A percentile compares a stretch with the other conserved stretches of the same genome.
phyloP scores from a whole-genome alignment of 352 stramenopile species.

The Pythium vanterpoolii region DNA sequence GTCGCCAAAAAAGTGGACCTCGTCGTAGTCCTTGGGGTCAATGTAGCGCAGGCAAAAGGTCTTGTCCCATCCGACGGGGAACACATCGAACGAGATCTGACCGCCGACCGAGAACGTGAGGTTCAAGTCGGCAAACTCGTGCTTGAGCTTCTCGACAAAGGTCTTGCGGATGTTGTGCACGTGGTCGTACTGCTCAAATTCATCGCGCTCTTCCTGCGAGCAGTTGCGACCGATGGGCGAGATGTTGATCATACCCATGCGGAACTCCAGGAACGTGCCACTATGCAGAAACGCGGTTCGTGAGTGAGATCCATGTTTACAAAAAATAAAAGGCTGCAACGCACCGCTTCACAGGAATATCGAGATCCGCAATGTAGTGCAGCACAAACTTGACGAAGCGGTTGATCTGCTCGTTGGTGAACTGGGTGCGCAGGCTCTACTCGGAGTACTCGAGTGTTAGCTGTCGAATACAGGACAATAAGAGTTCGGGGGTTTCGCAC shows the following conservation, averaged over 20 bases:
- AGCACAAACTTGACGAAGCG: conserved; percentile 96
- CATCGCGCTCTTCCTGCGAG: conserved; percentile 96
- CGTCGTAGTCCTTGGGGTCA: conserved; percentile 94
- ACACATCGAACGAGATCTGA: conserved; percentile 99
- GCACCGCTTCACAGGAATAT: conserved; percentile 96
- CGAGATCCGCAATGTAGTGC: conserved; percentile 91
- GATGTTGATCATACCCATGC: conserved; percentile 99
- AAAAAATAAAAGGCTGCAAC: background rate
- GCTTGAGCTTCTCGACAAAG: conserved; percentile 95
- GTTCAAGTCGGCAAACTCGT: conserved; percentile 93
- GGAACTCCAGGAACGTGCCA: conserved; percentile 99
- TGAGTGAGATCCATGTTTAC: background rate
- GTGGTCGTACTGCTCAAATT: conserved; percentile 97
- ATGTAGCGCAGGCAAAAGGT: conserved; percentile 98
- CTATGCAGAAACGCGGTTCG: conserved; percentile 22
- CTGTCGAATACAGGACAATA: background rate
- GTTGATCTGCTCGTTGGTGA: conserved; percentile 98
- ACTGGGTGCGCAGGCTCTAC: conserved; percentile 91
- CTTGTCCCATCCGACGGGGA: conserved; percentile 98
- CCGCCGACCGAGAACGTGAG: conserved; percentile 98
- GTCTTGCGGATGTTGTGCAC: conserved; percentile 91
- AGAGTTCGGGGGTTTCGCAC: conserved; percentile 24
- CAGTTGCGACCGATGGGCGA: conserved; percentile 98
- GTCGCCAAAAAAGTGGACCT: conserved; percentile 99
- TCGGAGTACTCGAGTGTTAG: background rate